Conservation (phyloP, 805 yeast species). For the Candida argentea region DNA sequence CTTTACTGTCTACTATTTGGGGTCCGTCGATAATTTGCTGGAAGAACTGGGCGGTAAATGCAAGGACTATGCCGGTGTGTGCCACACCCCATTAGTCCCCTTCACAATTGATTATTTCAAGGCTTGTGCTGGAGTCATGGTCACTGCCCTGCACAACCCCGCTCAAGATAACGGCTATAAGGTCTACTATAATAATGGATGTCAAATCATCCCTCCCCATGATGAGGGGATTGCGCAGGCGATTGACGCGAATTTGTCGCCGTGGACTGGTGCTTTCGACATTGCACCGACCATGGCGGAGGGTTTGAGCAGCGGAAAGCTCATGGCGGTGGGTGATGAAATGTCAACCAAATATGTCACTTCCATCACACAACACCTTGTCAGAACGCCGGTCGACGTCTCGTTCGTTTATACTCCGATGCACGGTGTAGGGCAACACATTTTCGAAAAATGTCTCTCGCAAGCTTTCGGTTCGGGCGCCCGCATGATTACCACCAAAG, state of each 20-base stretch:
- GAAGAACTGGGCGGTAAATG: conserved; percentile 10
- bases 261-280: conserved; percentile 47
- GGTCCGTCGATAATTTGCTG: conserved; percentile 27
- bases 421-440: conserved; percentile 86
- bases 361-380: conserved; percentile 17
- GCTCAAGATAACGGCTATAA: conserved; percentile 87
- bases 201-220: conserved; percentile 92
- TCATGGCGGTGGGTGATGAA: conserved; percentile 33
- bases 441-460: conserved; percentile 34
- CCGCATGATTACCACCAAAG: conserved; percentile 35
- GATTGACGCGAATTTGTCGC: conserved; percentile 52
- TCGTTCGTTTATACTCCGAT: conserved; percentile 81
- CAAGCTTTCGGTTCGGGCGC: conserved; percentile 22
- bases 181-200: conserved; percentile 88
- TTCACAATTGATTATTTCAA: conserved; percentile 56
- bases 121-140: conserved; percentile 83
- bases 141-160: conserved; percentile 85
- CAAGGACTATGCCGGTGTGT: conserved; percentile 12
- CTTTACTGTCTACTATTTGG: conserved; percentile 57
- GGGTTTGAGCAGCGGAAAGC: conserved; percentile 13
- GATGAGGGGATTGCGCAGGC: conserved; percentile 60
- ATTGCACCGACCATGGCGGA: conserved; percentile 23
- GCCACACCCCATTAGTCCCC: conserved; percentile 90
- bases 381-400: conserved; percentile 19
- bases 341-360: conserved; percentile 33